phyloP scores from a whole-genome alignment of 2,329 filamentous ascomycete species.

The Colletotrichum sp. region DNA sequence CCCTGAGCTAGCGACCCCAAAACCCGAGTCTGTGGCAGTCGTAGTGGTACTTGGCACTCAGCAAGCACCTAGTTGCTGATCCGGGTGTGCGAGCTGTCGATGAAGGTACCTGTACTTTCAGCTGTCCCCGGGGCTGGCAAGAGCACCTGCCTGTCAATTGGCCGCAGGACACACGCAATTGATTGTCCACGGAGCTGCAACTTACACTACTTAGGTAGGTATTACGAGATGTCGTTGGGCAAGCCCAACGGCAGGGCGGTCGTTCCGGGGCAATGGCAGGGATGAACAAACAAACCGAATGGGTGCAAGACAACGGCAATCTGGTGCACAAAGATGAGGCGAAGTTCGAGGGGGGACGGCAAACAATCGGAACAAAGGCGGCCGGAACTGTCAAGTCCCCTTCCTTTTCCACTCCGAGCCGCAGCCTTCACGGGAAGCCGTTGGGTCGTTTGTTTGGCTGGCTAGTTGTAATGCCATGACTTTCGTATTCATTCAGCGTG shows the following conservation, averaged over 20 bases:
- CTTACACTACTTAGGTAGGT: background rate
- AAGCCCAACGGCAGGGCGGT: background rate
- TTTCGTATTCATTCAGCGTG: background rate
- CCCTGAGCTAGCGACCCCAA: background rate
- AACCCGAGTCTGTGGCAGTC: background rate
- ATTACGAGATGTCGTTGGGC: background rate
- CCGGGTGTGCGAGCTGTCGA: background rate
- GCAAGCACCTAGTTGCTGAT: background rate
- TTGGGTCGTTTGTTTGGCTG: background rate
- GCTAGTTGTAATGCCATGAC: background rate
- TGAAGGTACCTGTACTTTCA: background rate
- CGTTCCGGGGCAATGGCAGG: background rate
- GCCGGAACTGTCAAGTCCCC: background rate
- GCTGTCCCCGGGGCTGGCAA: background rate
- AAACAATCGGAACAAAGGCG: conserved; percentile 5
- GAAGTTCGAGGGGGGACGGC: background rate
- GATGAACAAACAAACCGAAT: background rate
- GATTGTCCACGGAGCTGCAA: background rate
- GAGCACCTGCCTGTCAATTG: background rate
- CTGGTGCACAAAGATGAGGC: conserved; percentile 3
- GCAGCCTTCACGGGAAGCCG: background rate
- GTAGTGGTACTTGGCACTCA: background rate
- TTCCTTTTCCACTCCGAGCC: background rate
- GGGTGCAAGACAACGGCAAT: background rate
- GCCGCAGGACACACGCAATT: background rate